Evolutionary conservation across 768 basidiomycete species (phyloP), one percentile per base, ranked within the genome.

Genomic region (Mycena kentingensis): DNA sequence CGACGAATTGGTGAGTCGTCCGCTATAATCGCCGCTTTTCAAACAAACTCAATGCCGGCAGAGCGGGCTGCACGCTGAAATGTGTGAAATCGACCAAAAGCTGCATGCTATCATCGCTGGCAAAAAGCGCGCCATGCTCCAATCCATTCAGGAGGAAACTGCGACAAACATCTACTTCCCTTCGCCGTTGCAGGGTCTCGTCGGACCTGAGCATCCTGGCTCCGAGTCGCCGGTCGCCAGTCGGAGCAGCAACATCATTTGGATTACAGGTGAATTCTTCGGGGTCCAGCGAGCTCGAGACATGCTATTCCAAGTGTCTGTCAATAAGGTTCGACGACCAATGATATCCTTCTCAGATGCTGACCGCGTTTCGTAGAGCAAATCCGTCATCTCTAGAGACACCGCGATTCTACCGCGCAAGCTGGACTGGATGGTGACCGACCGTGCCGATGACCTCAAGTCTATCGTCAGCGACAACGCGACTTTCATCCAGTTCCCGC

Each of bases 181-280:
- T 24, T 91, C 92, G 1, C 88, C 93, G 31, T 73, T 98, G 35
- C 91, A 93, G 63, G 93, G 90, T 34, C 81, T 95, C 21, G 76
- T 91, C 35, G 89, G 91, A 21, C 81, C 84, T 11, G 85, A 90
- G 52, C 67, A 82, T 44, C 70, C 73, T 46, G 68, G 66, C 11
- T 60, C 75, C 18, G 75, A 76, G 34, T 70, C 74, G 16, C 55
- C 68, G 26, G 63, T 60, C 18, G 63, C 69, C 65, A 69, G 77
- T 73, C 80, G 86, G 63, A 83, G 81, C 51, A 78, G 77, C 53
- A 93, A 91, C 66, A 73, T 87, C 19, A 88, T 98, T 55, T 99
- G 91, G 88, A 94, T 99, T 62, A 98, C 96, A 0, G 96, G 96
- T 35, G 96, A 98, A 70, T 97, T 96, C 67, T 96, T 98, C 58